Evolutionary conservation across 331 rosid species (phyloP).

Genomic region (Prunus yedoensis): DNA sequence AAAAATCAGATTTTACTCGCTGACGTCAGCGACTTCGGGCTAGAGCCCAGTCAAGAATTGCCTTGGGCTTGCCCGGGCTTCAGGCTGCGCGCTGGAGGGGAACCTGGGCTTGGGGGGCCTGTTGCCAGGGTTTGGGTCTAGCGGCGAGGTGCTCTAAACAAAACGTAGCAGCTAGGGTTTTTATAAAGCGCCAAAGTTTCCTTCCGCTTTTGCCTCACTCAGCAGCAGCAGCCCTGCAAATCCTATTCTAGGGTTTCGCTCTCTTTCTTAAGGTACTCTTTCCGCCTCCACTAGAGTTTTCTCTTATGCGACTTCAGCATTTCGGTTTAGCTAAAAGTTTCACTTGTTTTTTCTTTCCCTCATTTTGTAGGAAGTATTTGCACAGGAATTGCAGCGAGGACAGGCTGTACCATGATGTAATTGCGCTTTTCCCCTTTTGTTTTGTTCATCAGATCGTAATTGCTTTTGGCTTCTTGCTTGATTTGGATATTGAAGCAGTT

Average conservation of each 20-base stretch:
- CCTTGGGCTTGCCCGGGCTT: no score
- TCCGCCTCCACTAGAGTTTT: background rate
- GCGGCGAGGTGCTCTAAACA: no score
- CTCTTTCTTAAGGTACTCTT: background rate
- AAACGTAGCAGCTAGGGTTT: conserved; percentile 22
- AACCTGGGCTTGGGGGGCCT: no score
- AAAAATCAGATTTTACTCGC: no score
- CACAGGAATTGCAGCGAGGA: conserved; percentile 4
- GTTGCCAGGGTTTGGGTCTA: no score
- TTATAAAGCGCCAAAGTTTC: background rate
- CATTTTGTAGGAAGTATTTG: background rate
- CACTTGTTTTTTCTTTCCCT: background rate
- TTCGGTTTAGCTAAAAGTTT: no score
- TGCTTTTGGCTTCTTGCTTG: background rate
- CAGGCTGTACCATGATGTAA: conserved; percentile 30
- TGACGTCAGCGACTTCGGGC: no score
- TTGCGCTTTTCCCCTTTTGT: background rate
- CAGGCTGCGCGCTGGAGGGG: no score
- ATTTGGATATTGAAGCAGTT: background rate
- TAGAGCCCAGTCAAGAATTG: no score
- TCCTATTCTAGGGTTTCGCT: background rate
- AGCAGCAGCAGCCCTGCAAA: background rate
- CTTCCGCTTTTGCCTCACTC: background rate
- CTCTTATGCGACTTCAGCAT: background rate
- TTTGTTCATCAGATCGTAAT: background rate